A percentile compares a stretch with the other conserved stretches of the same genome.
Conservation (phyloP, 2,329 filamentous ascomycete genomes). For the Basipetospora chlamydospora region DNA sequence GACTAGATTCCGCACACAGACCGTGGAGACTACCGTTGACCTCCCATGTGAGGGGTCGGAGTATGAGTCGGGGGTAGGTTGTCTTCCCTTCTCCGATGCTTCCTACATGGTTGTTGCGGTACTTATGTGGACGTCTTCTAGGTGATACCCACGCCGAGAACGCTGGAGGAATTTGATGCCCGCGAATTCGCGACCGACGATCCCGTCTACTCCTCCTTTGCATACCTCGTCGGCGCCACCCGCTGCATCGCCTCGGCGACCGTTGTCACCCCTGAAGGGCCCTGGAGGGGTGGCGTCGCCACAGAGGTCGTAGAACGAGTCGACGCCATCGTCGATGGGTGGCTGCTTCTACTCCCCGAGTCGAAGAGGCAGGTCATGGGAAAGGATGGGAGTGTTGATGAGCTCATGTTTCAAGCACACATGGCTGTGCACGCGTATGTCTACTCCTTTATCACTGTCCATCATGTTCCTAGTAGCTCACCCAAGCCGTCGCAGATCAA, state of each 20-base stretch:
- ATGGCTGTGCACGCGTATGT: constrained; percentile 13
- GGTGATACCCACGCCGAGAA: constrained; percentile 26
- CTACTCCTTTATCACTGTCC: not conserved
- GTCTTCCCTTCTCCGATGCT: not conserved
- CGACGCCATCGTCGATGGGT: constrained; percentile 22
- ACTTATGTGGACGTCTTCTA: too few relatives aligned
- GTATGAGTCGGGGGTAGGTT: constrained; percentile 26
- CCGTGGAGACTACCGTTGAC: constrained; percentile 36
- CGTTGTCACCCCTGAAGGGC: constrained; percentile 12
- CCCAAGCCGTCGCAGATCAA: constrained; percentile 13
- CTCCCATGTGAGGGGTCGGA: constrained; percentile 51
- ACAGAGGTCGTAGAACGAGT: constrained; percentile 16
- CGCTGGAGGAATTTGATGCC: constrained; percentile 45
- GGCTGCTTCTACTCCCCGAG: constrained; percentile 22
- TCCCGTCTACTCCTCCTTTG: constrained; percentile 46
- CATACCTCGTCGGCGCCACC: constrained; percentile 51
- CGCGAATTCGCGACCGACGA: constrained; percentile 43
- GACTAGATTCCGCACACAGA: constrained; percentile 14
- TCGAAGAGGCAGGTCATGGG: constrained; percentile 18
- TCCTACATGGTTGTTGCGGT: too few relatives aligned
- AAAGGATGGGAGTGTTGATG: constrained; percentile 14
- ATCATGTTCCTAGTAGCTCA: not conserved
- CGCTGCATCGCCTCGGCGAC: constrained; percentile 20
- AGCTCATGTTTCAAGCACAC: constrained; percentile 16
- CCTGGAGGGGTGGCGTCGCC: constrained; percentile 9